These are phyloP conservation scores for Bretziella fagacearum DNA, from an alignment of 2,329 filamentous ascomycete species.

Conservation along the genomic window DNA sequence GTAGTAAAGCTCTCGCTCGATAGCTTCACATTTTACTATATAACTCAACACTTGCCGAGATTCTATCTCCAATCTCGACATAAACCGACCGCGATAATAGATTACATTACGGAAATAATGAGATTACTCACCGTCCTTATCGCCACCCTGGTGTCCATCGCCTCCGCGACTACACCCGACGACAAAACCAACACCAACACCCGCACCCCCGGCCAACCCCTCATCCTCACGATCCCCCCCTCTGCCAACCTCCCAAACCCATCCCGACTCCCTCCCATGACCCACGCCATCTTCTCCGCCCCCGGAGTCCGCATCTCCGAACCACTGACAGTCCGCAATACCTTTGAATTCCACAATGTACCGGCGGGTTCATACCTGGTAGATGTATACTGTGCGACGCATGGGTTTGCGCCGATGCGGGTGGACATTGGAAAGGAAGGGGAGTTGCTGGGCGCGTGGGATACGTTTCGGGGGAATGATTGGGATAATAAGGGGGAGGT, in stretches of 20 bases:
- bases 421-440: slow-evolving; percentile 74
- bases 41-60: not conserved
- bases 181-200: slow-evolving; percentile 20
- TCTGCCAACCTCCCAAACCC: slow-evolving; percentile 31
- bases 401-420: slow-evolving; percentile 61
- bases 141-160: slow-evolving; percentile 20
- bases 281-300: slow-evolving; percentile 43
- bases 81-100: not conserved
- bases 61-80: not conserved
- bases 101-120: not conserved
- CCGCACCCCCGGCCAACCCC: slow-evolving; percentile 22
- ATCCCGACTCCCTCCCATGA: slow-evolving; percentile 42
- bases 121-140: slow-evolving; percentile 19
- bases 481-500: slow-evolving; percentile 72
- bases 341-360: slow-evolving; percentile 61
- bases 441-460: slow-evolving; percentile 53
- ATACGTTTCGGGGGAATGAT: slow-evolving; percentile 76
- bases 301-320: slow-evolving; percentile 30
- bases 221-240: slow-evolving; percentile 31
- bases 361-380: slow-evolving; percentile 60
- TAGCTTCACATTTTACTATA: too few relatives aligned
- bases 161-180: slow-evolving; percentile 25
- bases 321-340: slow-evolving; percentile 49
- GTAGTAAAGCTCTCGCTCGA: too few relatives aligned
- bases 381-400: slow-evolving; percentile 59